Evolutionary conservation across 2,329 filamentous ascomycete genomes (phyloP).

Genomic region (Pestalotiopsis fici): DNA sequence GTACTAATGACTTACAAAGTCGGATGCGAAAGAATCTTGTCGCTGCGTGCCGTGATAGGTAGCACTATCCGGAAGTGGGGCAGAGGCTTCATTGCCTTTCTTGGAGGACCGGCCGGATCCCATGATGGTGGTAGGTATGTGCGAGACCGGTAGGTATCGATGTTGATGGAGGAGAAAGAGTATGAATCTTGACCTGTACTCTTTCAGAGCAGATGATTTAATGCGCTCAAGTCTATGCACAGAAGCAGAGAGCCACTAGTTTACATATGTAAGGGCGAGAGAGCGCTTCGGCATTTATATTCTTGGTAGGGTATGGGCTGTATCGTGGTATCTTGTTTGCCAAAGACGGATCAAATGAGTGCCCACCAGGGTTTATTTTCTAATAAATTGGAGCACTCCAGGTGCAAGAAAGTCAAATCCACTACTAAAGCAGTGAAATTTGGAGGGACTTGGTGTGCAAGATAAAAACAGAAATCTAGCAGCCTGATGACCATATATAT

Average conservation of each 20-base stretch:
- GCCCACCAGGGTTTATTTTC: slow-evolving; percentile 24
- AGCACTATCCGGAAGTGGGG: slow-evolving; percentile 15
- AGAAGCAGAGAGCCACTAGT: neutral
- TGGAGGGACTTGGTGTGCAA: slow-evolving; percentile 10
- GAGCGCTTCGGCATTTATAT: slow-evolving; percentile 14
- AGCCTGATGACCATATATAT: slow-evolving; percentile 7
- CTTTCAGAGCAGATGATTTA: neutral
- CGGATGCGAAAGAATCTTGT: slow-evolving; percentile 25
- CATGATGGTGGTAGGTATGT: slow-evolving; percentile 18
- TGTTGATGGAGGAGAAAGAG: neutral
- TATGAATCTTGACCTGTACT: neutral
- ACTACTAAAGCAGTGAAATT: slow-evolving; percentile 8
- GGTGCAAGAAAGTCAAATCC: slow-evolving; percentile 20
- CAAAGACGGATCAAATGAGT: slow-evolving; percentile 18
- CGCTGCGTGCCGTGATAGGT: slow-evolving; percentile 17
- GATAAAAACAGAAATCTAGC: neutral
- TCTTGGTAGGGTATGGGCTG: neutral
- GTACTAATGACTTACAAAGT: slow-evolving; percentile 2
- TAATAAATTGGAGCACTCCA: slow-evolving; percentile 19
- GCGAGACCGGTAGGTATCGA: neutral
- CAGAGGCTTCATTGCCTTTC: slow-evolving; percentile 10
- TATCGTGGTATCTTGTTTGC: neutral
- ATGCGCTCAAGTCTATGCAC: neutral
- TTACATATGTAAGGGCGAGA: neutral
- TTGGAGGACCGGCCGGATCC: slow-evolving; percentile 16